A percentile compares a stretch with the other conserved stretches of the same genome.
phyloP scores from a whole-genome alignment of 1,284 basidiomycete genomes.

The Boletus smithii region DNA sequence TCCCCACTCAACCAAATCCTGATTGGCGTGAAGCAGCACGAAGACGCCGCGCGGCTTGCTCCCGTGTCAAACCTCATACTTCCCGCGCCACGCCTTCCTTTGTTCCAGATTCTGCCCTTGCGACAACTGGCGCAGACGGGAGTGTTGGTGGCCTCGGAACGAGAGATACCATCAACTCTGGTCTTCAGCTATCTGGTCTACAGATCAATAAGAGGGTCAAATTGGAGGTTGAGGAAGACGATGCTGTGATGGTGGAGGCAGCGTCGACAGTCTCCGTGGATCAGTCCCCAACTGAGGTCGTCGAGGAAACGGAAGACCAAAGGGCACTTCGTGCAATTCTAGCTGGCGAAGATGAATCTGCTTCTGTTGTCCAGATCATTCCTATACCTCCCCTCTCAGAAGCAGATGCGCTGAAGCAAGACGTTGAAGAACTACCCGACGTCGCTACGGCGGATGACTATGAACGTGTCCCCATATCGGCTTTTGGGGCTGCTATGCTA shows the following conservation, averaged over 20 bases:
- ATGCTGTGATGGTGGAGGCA: slow-evolving; percentile 13
- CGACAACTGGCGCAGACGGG: slow-evolving; percentile 66
- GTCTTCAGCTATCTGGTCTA: slow-evolving; percentile 61
- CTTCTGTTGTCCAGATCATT: slow-evolving; percentile 48
- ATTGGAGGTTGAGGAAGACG: slow-evolving; percentile 29
- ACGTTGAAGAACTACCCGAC: slow-evolving; percentile 76
- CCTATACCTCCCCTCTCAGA: slow-evolving; percentile 63
- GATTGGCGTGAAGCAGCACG: slow-evolving; percentile 84
- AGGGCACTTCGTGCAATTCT: slow-evolving; percentile 71
- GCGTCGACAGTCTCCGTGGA: slow-evolving; percentile 13
- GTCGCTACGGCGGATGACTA: slow-evolving; percentile 83
- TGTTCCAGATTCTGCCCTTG: slow-evolving; percentile 64
- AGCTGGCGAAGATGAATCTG: slow-evolving; percentile 44
- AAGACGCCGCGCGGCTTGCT: slow-evolving; percentile 39
- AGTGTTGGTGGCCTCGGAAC: slow-evolving; percentile 78
- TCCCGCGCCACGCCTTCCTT: slow-evolving; percentile 39
- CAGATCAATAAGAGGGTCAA: slow-evolving; percentile 45
- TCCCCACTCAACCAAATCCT: slow-evolving; percentile 77
- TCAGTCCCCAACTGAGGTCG: slow-evolving; percentile 29
- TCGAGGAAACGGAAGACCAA: slow-evolving; percentile 64
- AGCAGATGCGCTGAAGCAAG: slow-evolving; percentile 76
- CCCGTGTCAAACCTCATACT: slow-evolving; percentile 12
- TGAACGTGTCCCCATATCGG: slow-evolving; percentile 83
- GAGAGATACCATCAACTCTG: slow-evolving; percentile 64
- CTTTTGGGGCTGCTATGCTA: slow-evolving; percentile 91